Evolutionary conservation across 192 early-diverging fungal genomes (phyloP).

Genomic region (Coemansia reversa): DNA sequence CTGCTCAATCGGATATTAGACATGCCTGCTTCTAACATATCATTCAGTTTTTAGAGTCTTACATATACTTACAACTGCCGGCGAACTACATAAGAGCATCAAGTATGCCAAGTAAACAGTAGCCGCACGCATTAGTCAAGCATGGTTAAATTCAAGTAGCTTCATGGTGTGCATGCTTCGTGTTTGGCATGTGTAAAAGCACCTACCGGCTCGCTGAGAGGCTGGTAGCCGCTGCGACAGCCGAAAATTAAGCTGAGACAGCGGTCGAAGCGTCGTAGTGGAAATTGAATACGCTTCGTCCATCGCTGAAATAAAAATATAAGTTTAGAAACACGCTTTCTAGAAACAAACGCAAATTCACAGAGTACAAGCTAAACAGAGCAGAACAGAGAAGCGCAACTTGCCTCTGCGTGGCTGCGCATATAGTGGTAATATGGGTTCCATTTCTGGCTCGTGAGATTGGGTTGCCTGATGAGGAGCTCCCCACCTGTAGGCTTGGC

Average conservation of each 20-base stretch:
- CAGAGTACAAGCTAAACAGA: too few species aligned
- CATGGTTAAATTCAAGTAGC: too few species aligned
- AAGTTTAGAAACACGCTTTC: not conserved
- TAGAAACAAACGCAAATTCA: too few species aligned
- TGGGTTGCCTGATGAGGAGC: too few species aligned
- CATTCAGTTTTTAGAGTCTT: not conserved
- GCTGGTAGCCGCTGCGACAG: slow-evolving; percentile 43
- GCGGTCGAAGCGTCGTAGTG: slow-evolving; percentile 19
- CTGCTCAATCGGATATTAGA: not conserved
- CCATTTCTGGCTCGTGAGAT: too few species aligned
- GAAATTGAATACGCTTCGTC: slow-evolving; percentile 12
- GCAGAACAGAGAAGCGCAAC: too few species aligned
- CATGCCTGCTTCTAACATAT: too few species aligned
- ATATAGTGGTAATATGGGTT: too few species aligned
- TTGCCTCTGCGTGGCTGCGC: too few species aligned
- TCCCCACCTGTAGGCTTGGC: too few species aligned
- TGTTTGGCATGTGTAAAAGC: too few species aligned
- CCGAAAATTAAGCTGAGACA: slow-evolving; percentile 37
- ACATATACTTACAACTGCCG: slow-evolving; percentile 10
- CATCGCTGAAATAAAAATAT: slow-evolving; percentile 5
- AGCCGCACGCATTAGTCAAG: not conserved
- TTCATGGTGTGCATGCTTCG: too few species aligned
- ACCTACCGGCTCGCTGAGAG: slow-evolving; percentile 13
- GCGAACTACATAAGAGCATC: not conserved
- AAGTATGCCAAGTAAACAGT: not conserved